These are phyloP conservation scores for Lactifluus pinguis DNA, from an alignment of 768 basidiomycete species.

Conservation along the genomic window DNA sequence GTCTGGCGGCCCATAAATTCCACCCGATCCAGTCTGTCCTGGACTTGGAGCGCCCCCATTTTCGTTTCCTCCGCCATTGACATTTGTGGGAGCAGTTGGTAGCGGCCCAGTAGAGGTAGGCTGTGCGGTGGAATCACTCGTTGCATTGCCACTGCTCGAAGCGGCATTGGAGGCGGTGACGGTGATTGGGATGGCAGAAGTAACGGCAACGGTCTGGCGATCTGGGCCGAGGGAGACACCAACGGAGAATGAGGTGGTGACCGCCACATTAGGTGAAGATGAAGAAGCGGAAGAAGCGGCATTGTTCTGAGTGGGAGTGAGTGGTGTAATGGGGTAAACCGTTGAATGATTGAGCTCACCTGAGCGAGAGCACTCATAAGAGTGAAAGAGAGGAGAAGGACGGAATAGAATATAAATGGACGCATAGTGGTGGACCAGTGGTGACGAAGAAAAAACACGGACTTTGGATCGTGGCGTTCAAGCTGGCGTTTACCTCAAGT, in stretches of 20 bases:
- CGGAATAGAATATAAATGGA: slow-evolving; percentile 7
- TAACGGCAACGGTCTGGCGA: slow-evolving; percentile 33
- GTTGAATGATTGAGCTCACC: slow-evolving; percentile 19
- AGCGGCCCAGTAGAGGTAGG: slow-evolving; percentile 36
- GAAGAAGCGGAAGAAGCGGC: no score
- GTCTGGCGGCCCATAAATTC: slow-evolving; percentile 60
- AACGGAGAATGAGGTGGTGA: slow-evolving; percentile 25
- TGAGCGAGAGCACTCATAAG: slow-evolving; percentile 26
- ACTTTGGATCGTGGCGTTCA: no score
- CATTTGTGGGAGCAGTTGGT: slow-evolving; percentile 50
- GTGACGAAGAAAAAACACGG: no score
- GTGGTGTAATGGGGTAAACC: neutral
- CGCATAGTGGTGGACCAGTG: neutral
- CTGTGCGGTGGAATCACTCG: slow-evolving; percentile 25
- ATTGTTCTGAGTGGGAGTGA: slow-evolving; percentile 1
- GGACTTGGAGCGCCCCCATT: slow-evolving; percentile 50
- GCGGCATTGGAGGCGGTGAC: slow-evolving; percentile 29
- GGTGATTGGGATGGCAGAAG: slow-evolving; percentile 37
- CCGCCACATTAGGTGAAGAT: neutral
- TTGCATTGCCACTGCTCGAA: slow-evolving; percentile 20
- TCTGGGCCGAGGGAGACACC: slow-evolving; percentile 32
- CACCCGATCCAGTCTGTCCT: slow-evolving; percentile 36
- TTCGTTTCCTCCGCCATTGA: slow-evolving; percentile 42
- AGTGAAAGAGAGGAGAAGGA: slow-evolving; percentile 28
- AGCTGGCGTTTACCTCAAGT: no score